Base-by-base conservation (phyloP, 805 yeast species). In the Pichia pseudocactophila region DNA sequence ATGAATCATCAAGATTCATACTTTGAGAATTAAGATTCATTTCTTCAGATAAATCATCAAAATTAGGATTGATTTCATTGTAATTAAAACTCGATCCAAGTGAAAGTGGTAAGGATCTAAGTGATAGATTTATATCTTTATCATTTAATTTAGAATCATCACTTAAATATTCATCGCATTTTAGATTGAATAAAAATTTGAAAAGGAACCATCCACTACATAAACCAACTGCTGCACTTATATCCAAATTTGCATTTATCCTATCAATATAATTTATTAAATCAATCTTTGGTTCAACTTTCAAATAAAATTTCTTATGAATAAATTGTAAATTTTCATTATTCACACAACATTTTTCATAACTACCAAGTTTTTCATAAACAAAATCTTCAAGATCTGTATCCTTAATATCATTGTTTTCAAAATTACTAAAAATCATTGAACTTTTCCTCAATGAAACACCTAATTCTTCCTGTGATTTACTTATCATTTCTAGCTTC, bases 191-290 rank as follows among this genome's bases (percentile, higher is more conserved):
- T 2, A 55, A 45, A 22, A 56, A 35, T 31, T 60, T 58, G 44
- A 60, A 61, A 8, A 63, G 36, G 36, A 54, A 63, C 38, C 54
- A 53, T 5, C 61, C 54, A 11, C 64, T 58, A 17, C 66, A 50
- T 8, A 64, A 39, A 18, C 58, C 49, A 12, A 56, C 60, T 0
- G 66, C 50, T 1, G 64, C 50, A 6, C 67, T 62, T 11, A 62
- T 53, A 3, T 48, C 46, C 2, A 57, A 47, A 46, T 57, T 58
- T 16, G 52, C 53, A 43, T 60, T 53, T 16, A 64, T 54, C 28
- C 69, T 47, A 20, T 61, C 61, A 30, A 64, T 45, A 41, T 64
- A 64, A 2, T 44, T 39, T 2, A 46, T 37, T 19, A 62, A 34
- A 4, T 56, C 41, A 30, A 64, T 49, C 1, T 58, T 48, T 1